Evolutionary conservation across 2,329 filamentous ascomycete species (phyloP).

Genomic region (Diaporthe capsici): DNA sequence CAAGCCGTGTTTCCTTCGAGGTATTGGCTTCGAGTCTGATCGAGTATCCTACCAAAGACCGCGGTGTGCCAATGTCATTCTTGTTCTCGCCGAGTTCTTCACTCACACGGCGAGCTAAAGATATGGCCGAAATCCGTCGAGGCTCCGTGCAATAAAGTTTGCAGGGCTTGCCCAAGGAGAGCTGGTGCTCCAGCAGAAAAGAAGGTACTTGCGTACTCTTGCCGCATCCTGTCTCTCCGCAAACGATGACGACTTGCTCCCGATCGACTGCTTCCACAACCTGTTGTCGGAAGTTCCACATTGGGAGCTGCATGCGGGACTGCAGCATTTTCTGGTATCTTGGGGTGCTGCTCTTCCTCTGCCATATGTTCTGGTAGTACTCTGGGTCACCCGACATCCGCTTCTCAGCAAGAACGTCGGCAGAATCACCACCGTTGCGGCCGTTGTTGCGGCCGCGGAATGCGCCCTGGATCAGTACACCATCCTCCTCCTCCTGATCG

Average conservation of each 20-base stretch:
- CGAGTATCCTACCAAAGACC: constrained; percentile 93
- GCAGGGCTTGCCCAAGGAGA: constrained; percentile 83
- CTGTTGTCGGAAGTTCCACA: constrained; percentile 86
- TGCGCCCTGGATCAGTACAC: constrained; percentile 81
- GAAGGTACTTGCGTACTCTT: constrained; percentile 98
- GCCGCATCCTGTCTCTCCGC: constrained; percentile 95
- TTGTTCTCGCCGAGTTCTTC: constrained; percentile 92
- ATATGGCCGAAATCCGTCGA: constrained; percentile 95
- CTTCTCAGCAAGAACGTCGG: constrained; percentile 64
- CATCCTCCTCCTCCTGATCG: constrained; percentile 79
- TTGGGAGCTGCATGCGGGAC: constrained; percentile 85
- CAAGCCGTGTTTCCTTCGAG: constrained; percentile 82
- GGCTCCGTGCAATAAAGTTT: constrained; percentile 98
- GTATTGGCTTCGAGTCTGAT: constrained; percentile 93
- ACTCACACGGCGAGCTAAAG: constrained; percentile 90
- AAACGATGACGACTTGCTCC: constrained; percentile 91
- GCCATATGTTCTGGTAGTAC: constrained; percentile 71
- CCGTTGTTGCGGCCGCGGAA: constrained; percentile 74
- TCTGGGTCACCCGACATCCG: constrained; percentile 58
- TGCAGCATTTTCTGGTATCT: constrained; percentile 85
- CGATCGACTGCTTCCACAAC: constrained; percentile 83
- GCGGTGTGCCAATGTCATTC: constrained; percentile 83
- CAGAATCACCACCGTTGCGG: constrained; percentile 62
- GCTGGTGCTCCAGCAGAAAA: constrained; percentile 90
- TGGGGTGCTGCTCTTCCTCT: constrained; percentile 67